Evolutionary conservation across 2,329 filamentous ascomycete genomes (phyloP).

Genomic region (Aspergillus sp.): DNA sequence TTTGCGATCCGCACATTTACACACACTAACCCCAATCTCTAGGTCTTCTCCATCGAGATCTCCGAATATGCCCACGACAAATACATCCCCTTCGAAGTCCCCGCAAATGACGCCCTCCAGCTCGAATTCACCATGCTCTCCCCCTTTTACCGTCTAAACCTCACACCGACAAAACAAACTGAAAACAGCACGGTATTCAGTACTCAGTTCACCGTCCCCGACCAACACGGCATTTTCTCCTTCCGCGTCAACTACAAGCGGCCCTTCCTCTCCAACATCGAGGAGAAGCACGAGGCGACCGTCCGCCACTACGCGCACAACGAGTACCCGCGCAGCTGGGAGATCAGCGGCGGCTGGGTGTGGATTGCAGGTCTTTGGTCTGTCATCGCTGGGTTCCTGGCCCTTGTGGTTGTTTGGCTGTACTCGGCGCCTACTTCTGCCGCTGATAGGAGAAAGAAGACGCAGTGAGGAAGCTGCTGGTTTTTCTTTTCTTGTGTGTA

Average conservation of each 20-base stretch:
- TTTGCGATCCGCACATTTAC: neutral
- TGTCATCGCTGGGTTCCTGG: slow-evolving; percentile 81
- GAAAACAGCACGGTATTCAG: slow-evolving; percentile 74
- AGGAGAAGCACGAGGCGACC: slow-evolving; percentile 93
- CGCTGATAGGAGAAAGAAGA: slow-evolving; percentile 52
- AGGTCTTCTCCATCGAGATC: slow-evolving; percentile 86
- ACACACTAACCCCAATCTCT: slow-evolving; percentile 33
- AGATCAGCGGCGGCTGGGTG: slow-evolving; percentile 88
- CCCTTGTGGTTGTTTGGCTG: slow-evolving; percentile 86
- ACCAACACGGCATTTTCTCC: slow-evolving; percentile 99
- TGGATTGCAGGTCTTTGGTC: slow-evolving; percentile 89
- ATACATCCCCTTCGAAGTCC: slow-evolving; percentile 74
- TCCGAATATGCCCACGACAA: slow-evolving; percentile 80
- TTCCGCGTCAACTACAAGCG: slow-evolving; percentile 98
- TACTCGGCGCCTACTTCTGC: slow-evolving; percentile 64
- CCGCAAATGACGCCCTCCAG: slow-evolving; percentile 75
- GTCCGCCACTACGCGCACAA: slow-evolving; percentile 97
- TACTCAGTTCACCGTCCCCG: slow-evolving; percentile 78
- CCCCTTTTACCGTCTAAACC: slow-evolving; percentile 86
- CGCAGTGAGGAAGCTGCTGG: slow-evolving; percentile 37
- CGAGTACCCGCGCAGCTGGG: slow-evolving; percentile 90
- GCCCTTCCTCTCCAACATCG: slow-evolving; percentile 83
- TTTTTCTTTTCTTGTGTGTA: slow-evolving; percentile 22
- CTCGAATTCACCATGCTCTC: slow-evolving; percentile 99
- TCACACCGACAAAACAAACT: slow-evolving; percentile 63